Evolutionary conservation across 2,329 filamentous ascomycete species (phyloP), one percentile per base, ranked within the genome.

Genomic region (Ophiosphaerella korrae): DNA sequence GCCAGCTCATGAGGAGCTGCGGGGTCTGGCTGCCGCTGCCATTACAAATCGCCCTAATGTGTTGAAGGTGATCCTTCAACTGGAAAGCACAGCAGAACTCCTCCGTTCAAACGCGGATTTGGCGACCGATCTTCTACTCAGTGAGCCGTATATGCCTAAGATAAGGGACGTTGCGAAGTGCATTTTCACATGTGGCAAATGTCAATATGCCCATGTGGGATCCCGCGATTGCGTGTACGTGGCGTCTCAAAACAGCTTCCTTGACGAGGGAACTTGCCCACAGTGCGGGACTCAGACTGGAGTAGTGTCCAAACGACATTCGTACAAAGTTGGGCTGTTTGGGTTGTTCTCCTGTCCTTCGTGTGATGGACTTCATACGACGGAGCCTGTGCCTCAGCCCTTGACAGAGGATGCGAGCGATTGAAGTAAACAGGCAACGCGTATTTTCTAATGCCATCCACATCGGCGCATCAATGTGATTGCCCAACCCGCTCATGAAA

Each of bases 101-200:
- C 55, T 61, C 24, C 60, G 50, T 39, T 59, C 52, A 51, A 55
- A 45, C 43, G 55, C 55, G 13, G 53, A 61, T 44, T 44, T 63
- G 36, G 53, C 53, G 26, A 57, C 57, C 5, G 60, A 63, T 42
- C 53, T 63, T 35, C 47, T 63, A 36, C 45, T 63, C 32, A 37
- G 38, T 37, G 50, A 47, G 42, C 43, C 14, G 39, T 36, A 52
- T 47, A 42, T 11, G 24, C 24, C 48, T 24, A 48, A 48, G 48
- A 35, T 26, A 34, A 11, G 48, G 45, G 48, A 50, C 21, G 34
- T 49, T 24, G 31, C 38, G 11, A 29, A 48, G 33, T 23, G 52
- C 35, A 49, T 52, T 41, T 55, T 53, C 42, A 45, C 12, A 5
- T 60, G 52, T 55, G 42, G 16, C 23, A 34, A 45, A 3, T 57